Evolutionary conservation across 2,329 filamentous ascomycete species (phyloP).

Genomic region (Aspergillus uvarum): DNA sequence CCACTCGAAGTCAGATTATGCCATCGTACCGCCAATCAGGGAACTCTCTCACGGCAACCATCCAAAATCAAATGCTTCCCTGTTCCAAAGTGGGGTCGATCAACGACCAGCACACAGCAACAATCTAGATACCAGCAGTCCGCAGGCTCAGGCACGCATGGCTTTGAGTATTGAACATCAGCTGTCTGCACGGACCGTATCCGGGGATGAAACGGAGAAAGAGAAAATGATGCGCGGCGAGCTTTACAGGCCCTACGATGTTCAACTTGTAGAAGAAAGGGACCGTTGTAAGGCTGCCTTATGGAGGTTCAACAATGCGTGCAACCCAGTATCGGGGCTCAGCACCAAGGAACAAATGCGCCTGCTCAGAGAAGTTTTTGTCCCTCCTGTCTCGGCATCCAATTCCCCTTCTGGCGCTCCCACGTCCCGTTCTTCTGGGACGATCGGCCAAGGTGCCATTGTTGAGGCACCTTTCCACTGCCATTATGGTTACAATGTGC

Average conservation of each 20-base stretch:
- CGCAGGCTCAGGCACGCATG: slow-evolving; percentile 45
- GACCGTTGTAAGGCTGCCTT: slow-evolving; percentile 78
- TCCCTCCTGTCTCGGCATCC: slow-evolving; percentile 30
- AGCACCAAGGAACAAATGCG: slow-evolving; percentile 51
- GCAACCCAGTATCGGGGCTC: slow-evolving; percentile 70
- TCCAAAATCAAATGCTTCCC: slow-evolving; percentile 36
- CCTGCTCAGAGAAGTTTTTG: slow-evolving; percentile 40
- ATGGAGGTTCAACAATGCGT: slow-evolving; percentile 82
- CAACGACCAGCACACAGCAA: slow-evolving; percentile 37
- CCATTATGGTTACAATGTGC: slow-evolving; percentile 94
- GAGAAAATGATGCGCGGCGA: slow-evolving; percentile 84
- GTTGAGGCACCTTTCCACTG: slow-evolving; percentile 89
- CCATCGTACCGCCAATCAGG: slow-evolving; percentile 42
- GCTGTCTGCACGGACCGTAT: slow-evolving; percentile 38
- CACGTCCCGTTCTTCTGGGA: slow-evolving; percentile 55
- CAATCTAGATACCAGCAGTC: slow-evolving; percentile 40
- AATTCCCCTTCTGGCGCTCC: slow-evolving; percentile 55
- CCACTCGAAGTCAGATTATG: slow-evolving; percentile 41
- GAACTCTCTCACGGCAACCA: slow-evolving; percentile 40
- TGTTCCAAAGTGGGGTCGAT: slow-evolving; percentile 39
- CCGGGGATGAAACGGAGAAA: slow-evolving; percentile 66
- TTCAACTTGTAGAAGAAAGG: slow-evolving; percentile 77
- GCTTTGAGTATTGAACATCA: slow-evolving; percentile 46
- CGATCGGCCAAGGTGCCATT: slow-evolving; percentile 70
- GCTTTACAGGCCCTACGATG: slow-evolving; percentile 76